These are phyloP conservation scores for Clarireedia monteithiana DNA, from an alignment of 2,329 filamentous ascomycete species.

Conservation along the genomic window DNA sequence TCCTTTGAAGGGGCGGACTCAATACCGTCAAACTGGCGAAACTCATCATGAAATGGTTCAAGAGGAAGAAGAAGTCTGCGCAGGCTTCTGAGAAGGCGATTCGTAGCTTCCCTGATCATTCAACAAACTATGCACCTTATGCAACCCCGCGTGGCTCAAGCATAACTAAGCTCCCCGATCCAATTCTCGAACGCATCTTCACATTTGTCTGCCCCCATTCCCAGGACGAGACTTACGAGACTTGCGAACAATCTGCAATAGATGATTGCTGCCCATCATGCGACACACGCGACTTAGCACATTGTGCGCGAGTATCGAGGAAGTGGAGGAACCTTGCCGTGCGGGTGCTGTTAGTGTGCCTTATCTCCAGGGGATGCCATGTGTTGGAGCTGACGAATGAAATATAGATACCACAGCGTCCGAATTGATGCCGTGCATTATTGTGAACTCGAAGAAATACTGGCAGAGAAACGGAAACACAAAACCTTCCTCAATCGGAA, in stretches of 20 bases:
- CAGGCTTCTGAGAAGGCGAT: slow-evolving; percentile 3
- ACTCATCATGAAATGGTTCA: slow-evolving; percentile 8
- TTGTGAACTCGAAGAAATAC: slow-evolving; percentile 75
- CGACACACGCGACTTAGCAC: slow-evolving; percentile 79
- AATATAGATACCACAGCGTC: slow-evolving; percentile 70
- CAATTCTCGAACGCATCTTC: slow-evolving; percentile 73
- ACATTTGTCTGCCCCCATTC: slow-evolving; percentile 76
- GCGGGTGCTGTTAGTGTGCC: slow-evolving; percentile 50
- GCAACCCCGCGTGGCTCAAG: slow-evolving; percentile 8
- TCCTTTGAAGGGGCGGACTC: background rate
- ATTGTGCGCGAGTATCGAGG: slow-evolving; percentile 67
- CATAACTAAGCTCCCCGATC: slow-evolving; percentile 47
- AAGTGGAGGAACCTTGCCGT: slow-evolving; percentile 55
- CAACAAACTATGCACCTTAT: slow-evolving; percentile 4
- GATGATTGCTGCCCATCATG: slow-evolving; percentile 88
- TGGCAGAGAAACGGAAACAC: slow-evolving; percentile 72
- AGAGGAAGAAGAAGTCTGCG: slow-evolving; percentile 6
- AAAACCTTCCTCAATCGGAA: slow-evolving; percentile 67
- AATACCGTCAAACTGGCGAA: slow-evolving; percentile 3
- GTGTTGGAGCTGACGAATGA: background rate
- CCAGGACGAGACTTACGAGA: slow-evolving; percentile 68
- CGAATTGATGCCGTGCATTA: slow-evolving; percentile 94
- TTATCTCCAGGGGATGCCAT: background rate
- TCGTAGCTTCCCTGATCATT: background rate
- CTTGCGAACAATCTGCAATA: slow-evolving; percentile 71